A percentile compares a stretch with the other conserved stretches of the same genome.
Conservation (phyloP, 371 early-diverging fungal genomes). For the Haplosporangium sp. region DNA sequence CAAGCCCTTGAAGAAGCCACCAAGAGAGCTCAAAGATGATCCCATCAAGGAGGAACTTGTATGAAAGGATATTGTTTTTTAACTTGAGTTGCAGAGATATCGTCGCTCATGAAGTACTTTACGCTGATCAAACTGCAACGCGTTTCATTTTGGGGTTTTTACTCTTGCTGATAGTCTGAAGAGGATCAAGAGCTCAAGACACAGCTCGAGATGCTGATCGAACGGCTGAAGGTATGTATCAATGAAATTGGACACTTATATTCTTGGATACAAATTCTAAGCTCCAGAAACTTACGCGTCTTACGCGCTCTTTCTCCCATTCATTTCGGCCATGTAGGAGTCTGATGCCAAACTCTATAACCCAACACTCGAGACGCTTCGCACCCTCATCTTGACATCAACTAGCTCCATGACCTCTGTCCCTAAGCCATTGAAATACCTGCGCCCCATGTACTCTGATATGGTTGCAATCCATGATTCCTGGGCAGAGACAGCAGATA, state of each 20-base stretch:
- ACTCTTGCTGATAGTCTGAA: slow-evolving; percentile 78
- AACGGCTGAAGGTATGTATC: slow-evolving; percentile 78
- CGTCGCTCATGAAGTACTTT: background rate
- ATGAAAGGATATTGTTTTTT: background rate
- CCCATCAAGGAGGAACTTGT: slow-evolving; percentile 53
- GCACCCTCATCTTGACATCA: slow-evolving; percentile 90
- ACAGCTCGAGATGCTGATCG: slow-evolving; percentile 94
- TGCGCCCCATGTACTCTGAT: slow-evolving; percentile 86
- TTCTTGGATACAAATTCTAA: background rate
- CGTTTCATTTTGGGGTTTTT: background rate
- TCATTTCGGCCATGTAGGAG: slow-evolving; percentile 62
- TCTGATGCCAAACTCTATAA: slow-evolving; percentile 78
- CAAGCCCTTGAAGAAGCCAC: slow-evolving; percentile 53
- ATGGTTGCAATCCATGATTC: slow-evolving; percentile 76
- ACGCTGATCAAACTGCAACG: slow-evolving; percentile 9
- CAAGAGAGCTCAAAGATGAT: slow-evolving; percentile 53
- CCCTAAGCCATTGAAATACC: slow-evolving; percentile 97
- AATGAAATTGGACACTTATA: background rate
- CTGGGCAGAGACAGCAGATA: slow-evolving; percentile 84
- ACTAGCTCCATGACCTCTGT: slow-evolving; percentile 98
- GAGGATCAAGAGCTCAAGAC: slow-evolving; percentile 94
- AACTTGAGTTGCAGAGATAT: background rate
- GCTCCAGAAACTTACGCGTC: slow-evolving; percentile 13
- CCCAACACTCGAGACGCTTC: slow-evolving; percentile 88
- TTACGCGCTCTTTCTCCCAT: background rate